A percentile compares a stretch with the other conserved stretches of the same genome.
phyloP scores from a whole-genome alignment of 2,329 filamentous ascomycete genomes.

The Lachnellula hyalina region DNA sequence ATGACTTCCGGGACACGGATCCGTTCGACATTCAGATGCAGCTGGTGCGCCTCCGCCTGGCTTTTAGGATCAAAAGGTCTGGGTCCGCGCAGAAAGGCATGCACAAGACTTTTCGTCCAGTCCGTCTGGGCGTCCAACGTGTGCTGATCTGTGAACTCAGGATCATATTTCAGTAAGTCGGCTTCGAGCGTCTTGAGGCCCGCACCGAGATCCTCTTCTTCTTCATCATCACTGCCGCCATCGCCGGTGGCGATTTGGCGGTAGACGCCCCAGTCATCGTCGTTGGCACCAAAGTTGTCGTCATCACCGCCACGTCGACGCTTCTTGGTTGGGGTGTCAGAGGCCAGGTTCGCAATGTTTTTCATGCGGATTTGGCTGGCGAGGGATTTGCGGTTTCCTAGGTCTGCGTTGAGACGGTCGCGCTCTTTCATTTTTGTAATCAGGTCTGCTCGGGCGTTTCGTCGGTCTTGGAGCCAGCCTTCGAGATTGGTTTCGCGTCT shows the following conservation, averaged over 20 bases:
- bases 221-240: constrained; percentile 71
- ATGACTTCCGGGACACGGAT: constrained; percentile 91
- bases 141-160: constrained; percentile 84
- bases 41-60: constrained; percentile 75
- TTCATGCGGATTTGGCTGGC: constrained; percentile 98
- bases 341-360: constrained; percentile 90
- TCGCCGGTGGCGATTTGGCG: constrained; percentile 83
- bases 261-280: constrained; percentile 97
- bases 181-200: constrained; percentile 73
- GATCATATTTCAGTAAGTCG: constrained; percentile 81
- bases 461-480: constrained; percentile 78
- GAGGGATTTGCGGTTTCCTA: constrained; percentile 93
- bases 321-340: constrained; percentile 80
- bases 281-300: constrained; percentile 93
- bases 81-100: constrained; percentile 84
- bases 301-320: constrained; percentile 83
- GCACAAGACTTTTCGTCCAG: constrained; percentile 88
- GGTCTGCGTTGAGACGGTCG: constrained; percentile 85
- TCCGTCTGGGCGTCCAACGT: constrained; percentile 89
- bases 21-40: constrained; percentile 94
- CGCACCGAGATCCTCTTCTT: constrained; percentile 78
- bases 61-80: constrained; percentile 78
- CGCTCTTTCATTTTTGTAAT: constrained; percentile 88
- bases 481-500: constrained; percentile 79
- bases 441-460: constrained; percentile 62